Percentiles rank a stretch among this genome's conserved stretches.
phyloP scores from a whole-genome alignment of 2,329 filamentous ascomycete species.

The Colletotrichum scovillei region DNA sequence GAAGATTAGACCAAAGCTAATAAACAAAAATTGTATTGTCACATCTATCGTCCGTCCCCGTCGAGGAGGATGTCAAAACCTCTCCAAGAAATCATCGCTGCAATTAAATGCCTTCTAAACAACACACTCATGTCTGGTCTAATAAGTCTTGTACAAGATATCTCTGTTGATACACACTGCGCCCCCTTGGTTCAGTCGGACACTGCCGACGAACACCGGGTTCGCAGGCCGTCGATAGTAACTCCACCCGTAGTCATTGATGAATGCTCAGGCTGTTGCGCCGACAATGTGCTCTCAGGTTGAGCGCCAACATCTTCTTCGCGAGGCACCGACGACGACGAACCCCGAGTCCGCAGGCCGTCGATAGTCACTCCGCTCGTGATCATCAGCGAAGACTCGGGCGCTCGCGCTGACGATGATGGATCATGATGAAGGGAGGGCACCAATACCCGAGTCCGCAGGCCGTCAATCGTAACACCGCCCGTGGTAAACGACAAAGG shows the following conservation, averaged over 20 bases:
- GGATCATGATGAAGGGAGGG: no score
- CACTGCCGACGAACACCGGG: not conserved
- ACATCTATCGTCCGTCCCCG: not conserved
- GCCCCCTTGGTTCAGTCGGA: not conserved
- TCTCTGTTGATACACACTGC: slow-evolving; percentile 7
- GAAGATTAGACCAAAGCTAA: not conserved
- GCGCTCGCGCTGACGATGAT: no score
- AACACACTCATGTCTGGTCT: not conserved
- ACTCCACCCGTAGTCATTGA: not conserved
- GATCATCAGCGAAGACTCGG: no score
- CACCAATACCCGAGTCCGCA: no score
- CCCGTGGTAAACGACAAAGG: no score
- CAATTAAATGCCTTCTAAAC: not conserved
- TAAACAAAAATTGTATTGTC: not conserved
- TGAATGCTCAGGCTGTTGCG: not conserved
- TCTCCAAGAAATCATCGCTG: not conserved
- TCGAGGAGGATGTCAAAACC: not conserved
- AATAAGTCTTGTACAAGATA: slow-evolving; percentile 1
- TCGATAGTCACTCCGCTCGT: no score
- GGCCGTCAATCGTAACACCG: no score
- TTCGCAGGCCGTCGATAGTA: not conserved
- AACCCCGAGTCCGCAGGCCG: no score
- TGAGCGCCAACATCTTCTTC: not conserved
- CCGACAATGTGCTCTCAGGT: not conserved
- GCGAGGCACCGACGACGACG: not conserved